These are phyloP conservation scores for Tinospora cordifolia DNA, from an alignment of 164 flowering plant genomes.

Conservation along the genomic window DNA sequence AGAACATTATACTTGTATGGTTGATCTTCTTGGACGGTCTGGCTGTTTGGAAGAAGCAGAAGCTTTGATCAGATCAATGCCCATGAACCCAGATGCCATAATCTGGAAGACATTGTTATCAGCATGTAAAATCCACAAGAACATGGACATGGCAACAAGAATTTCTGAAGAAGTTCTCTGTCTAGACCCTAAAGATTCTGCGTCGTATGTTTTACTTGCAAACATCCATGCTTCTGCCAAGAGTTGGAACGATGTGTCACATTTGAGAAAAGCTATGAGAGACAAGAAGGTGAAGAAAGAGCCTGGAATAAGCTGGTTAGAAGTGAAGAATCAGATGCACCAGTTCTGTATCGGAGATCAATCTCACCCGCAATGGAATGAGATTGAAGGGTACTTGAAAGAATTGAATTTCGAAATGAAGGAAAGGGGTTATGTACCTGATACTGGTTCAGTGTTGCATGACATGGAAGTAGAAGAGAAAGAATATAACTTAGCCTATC, in stretches of 20 bases:
- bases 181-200: conserved; percentile 55
- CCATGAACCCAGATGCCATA: conserved; percentile 44
- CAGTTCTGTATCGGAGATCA: conserved; percentile 47
- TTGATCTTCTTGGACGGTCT: conserved; percentile 67
- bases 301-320: conserved; percentile 79
- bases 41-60: conserved; percentile 68
- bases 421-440: conserved; percentile 47
- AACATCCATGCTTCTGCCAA: conserved; percentile 52
- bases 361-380: conserved; percentile 42
- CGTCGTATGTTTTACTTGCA: conserved; percentile 57
- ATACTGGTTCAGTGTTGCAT: conserved; percentile 41
- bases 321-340: conserved; percentile 53
- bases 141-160: conserved; percentile 54
- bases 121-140: conserved; percentile 62
- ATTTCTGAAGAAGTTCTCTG: conserved; percentile 39
- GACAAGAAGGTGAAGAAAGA: conserved; percentile 59
- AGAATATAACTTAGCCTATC: conserved; percentile 47
- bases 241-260: conserved; percentile 56
- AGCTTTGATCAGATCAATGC: conserved; percentile 53
- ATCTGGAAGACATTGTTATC: conserved; percentile 79
- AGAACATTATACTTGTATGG: conserved; percentile 66
- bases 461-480: conserved; percentile 63
- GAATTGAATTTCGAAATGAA: conserved; percentile 45
- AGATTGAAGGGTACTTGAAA: conserved; percentile 43
- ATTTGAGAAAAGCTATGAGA: conserved; percentile 53